Evolutionary conservation across 2,329 filamentous ascomycete genomes (phyloP), one percentile per base, ranked within the genome.

Genomic region (Phoma sp.): DNA sequence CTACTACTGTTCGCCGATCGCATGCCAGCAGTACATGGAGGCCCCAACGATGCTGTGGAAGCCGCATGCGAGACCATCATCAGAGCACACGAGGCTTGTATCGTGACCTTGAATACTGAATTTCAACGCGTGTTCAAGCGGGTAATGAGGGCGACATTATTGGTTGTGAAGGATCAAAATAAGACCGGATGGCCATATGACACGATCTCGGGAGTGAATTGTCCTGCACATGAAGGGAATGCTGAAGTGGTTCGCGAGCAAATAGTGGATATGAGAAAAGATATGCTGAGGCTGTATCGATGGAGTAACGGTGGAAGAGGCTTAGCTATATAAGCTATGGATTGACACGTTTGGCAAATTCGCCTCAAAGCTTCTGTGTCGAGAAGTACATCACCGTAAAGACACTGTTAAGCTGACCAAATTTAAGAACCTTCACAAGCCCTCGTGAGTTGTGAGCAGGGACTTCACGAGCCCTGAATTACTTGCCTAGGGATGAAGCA

Each of bases 11-110:
- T 46, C 7, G 42, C 42, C 11, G 42, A 46, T 21, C 42, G 42
- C 23, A 46, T 46, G 42, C 42, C 42, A 21, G 42, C 42, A 10
- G 42, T 46, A 5, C 33, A 46, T 33, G 42, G 42, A 6, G 42
- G 42, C 7, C 33, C 32, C 23, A 46, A 46, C 5, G 25, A 33
- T 20, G 42, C 42, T 9, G 42, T 46, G 7, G 42, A 46, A 12
- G 42, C 42, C 7, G 42, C 42, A 5, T 46, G 42, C 17, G 42
- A 46, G 32, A 46, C 42, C 1, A 46, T 46, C 7, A 46, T 46
- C 32, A 28, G 42, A 29, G 42, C 32, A 10, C 42, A 46, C 17
- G 42, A 46, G 15, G 42, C 42, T 7, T 46, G 42, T 21, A 46
- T 46, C 7, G 42, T 46, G 4, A 46, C 42, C 3, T 18, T 46